These are phyloP conservation scores for Microbotryum violaceum DNA, from an alignment of 1,284 basidiomycete genomes.

Conservation along the genomic window DNA sequence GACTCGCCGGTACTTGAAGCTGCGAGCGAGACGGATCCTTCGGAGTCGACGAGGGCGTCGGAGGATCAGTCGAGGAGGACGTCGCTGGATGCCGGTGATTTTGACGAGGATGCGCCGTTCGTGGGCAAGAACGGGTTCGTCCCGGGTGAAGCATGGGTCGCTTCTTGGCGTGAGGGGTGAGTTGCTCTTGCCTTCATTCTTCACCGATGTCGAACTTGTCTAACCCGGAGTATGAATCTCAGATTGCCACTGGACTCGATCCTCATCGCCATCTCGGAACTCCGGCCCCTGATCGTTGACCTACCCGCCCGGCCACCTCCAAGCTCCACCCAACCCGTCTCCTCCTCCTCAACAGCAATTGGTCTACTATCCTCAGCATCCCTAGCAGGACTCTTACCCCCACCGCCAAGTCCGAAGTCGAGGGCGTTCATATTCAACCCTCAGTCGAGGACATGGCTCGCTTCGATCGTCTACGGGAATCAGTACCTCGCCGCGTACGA, in stretches of 20 bases:
- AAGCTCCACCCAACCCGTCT: conserved; percentile 41
- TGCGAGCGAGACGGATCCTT: too few relatives aligned
- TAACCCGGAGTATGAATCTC: not conserved
- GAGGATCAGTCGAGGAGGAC: too few relatives aligned
- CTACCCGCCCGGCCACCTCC: conserved; percentile 6
- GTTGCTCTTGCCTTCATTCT: conserved; percentile 22
- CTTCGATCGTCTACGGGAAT: conserved; percentile 84
- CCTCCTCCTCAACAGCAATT: conserved; percentile 51
- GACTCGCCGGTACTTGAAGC: not conserved
- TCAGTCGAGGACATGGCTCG: conserved; percentile 78
- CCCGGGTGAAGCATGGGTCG: conserved; percentile 84
- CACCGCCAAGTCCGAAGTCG: conserved; percentile 58
- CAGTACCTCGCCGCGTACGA: conserved; percentile 57
- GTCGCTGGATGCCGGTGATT: not conserved
- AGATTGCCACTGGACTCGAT: conserved; percentile 78
- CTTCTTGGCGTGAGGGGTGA: conserved; percentile 79
- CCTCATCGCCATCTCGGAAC: conserved; percentile 72
- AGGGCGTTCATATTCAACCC: conserved; percentile 70
- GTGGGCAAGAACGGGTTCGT: conserved; percentile 63
- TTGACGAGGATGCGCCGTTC: conserved; percentile 20
- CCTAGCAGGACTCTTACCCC: conserved; percentile 69
- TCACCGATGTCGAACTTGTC: not conserved
- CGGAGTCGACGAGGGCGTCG: too few relatives aligned
- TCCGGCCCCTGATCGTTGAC: conserved; percentile 51
- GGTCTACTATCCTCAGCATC: conserved; percentile 53